Base-by-base conservation (phyloP, 208 protist genomes). In the Trypanosomatidae sp. region DNA sequence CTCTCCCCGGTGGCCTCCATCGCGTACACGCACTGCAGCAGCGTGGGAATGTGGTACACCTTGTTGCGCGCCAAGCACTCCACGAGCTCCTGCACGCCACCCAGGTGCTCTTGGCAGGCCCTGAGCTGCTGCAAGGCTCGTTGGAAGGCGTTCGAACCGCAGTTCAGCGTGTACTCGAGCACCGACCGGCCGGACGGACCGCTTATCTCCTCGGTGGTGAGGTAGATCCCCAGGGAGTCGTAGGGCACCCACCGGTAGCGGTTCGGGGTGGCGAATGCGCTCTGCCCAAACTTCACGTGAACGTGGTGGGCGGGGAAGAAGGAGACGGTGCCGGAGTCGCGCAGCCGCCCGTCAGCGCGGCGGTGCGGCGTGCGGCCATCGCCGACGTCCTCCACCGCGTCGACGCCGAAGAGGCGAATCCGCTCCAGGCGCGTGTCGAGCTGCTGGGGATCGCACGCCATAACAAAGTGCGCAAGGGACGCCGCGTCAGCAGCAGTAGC, bases 371-470 rank as follows among this genome's bases (percentile, higher is more conserved):
- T 85, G 28, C 74, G 65, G 33, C 85, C 83, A 68, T 96, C 91
- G 8, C 91, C 91, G 60, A 93, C 79, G 79, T 96, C 91, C 78
- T 94, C 91, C 36, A 96, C 89, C 0, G 90, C 87, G 13, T 79
- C 75, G 17, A 67, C 55, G 25, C 92, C 92, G 80, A 97, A 97
- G 62, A 80, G 74, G 28, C 84, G 80, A 60, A 95, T 88, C 19
- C 88, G 86, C 77, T 97, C 92, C 33, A 81, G 58, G 1, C 90
- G 86, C 50, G 81, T 88, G 76, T 97, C 81, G 17, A 97, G 87
- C 50, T 81, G 82, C 62, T 84, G 60, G 12, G 62, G 36, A 44
- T 92, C 86, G 76, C 89, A 94, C 17, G 73, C 53, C 66, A 86
- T 83, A 33, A 95, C 67, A 13, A 91, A 69, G 25, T 62, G 65